These are phyloP conservation scores for Tagetes erecta DNA, from an alignment of 129 eudicot species.

Conservation along the genomic window DNA sequence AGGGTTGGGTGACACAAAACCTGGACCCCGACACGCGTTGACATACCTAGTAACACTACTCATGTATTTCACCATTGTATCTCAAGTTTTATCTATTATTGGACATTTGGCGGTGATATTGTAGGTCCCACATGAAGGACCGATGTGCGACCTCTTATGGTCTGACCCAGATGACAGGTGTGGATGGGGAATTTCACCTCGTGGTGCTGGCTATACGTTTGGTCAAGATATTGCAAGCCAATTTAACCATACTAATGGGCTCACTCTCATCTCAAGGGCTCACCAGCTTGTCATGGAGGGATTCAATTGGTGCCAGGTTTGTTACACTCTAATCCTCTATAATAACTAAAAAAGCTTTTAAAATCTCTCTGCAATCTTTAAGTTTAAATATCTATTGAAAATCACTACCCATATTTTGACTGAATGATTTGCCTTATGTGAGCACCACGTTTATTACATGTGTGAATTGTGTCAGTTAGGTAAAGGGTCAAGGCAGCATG, in stretches of 20 bases:
- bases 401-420: background rate
- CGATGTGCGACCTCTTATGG: constrained; percentile 91
- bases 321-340: constrained; percentile 24
- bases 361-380: background rate
- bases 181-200: constrained; percentile 95
- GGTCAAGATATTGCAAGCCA: constrained; percentile 77
- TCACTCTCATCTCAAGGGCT: constrained; percentile 72
- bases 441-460: background rate
- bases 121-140: constrained; percentile 90
- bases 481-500: background rate
- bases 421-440: background rate
- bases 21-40: background rate
- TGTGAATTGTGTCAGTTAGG: background rate
- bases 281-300: constrained; percentile 93
- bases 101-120: background rate
- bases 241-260: constrained; percentile 85
- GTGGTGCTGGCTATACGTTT: constrained; percentile 94
- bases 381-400: background rate
- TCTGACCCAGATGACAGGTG: constrained; percentile 89
- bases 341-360: background rate
- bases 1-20: background rate
- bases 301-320: constrained; percentile 80
- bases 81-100: background rate
- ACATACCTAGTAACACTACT: background rate
- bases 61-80: background rate